phyloP scores from a whole-genome alignment of 2,329 filamentous ascomycete species.

The Alternaria alternata region DNA sequence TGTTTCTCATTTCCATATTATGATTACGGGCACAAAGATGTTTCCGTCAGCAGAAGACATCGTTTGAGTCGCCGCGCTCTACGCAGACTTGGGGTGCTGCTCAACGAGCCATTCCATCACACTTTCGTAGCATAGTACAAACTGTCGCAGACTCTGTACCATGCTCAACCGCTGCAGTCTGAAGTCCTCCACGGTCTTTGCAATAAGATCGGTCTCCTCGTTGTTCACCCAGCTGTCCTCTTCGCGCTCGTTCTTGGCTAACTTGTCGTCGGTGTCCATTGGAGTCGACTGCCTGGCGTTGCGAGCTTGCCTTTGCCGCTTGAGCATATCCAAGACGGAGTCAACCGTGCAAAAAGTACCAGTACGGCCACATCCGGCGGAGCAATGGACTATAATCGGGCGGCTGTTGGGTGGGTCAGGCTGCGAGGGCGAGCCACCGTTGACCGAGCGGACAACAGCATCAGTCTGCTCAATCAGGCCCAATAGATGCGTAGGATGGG shows the following conservation, averaged over 20 bases:
- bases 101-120: constrained; percentile 83
- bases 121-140: constrained; percentile 95
- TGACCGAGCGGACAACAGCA: constrained; percentile 66
- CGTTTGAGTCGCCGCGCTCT: constrained; percentile 8
- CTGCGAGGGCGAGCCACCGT: constrained; percentile 62
- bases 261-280: constrained; percentile 50
- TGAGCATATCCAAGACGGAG: constrained; percentile 94
- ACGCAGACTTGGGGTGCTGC: constrained; percentile 50
- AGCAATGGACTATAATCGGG: constrained; percentile 92
- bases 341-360: constrained; percentile 97
- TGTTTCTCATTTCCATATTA: constrained; percentile 20
- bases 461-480: constrained; percentile 90
- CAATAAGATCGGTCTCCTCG: constrained; percentile 79
- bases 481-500: constrained; percentile 85
- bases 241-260: constrained; percentile 36
- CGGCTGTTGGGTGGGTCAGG: constrained; percentile 62
- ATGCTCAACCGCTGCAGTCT: constrained; percentile 88
- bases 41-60: constrained; percentile 4
- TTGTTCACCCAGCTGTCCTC: constrained; percentile 73
- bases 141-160: constrained; percentile 94
- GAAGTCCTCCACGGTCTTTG: constrained; percentile 90
- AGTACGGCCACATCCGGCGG: constrained; percentile 92
- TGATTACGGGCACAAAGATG: constrained; percentile 10
- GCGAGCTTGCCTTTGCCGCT: constrained; percentile 71
- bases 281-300: constrained; percentile 48